phyloP scores from a whole-genome alignment of 345 rosid genomes.

The Hibiscus syriacus region DNA sequence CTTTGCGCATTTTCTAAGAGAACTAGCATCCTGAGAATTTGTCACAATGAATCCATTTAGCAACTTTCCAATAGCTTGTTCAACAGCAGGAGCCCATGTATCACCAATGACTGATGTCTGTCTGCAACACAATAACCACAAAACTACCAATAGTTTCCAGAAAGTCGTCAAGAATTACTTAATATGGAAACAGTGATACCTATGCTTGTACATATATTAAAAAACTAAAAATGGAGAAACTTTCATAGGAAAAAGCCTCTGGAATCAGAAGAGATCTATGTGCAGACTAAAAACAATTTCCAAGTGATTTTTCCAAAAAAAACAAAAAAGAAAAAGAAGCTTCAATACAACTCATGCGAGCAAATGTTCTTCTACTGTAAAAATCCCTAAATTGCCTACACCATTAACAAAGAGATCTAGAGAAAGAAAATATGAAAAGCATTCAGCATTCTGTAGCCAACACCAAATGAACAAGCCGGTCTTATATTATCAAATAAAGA shows the following conservation, averaged over 20 bases:
- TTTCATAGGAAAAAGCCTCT: too few relatives aligned
- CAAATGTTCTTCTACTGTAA: not conserved
- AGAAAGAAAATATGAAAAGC: not conserved
- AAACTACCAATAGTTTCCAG: not conserved
- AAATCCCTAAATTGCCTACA: not conserved
- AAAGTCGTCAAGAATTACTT: not conserved
- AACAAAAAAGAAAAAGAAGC: too few relatives aligned
- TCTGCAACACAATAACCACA: constrained; percentile 32
- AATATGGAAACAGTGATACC: not conserved
- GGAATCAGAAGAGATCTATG: too few relatives aligned
- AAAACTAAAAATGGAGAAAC: too few relatives aligned
- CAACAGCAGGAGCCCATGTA: constrained; percentile 86
- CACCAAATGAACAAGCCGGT: not conserved
- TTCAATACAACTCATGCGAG: not conserved
- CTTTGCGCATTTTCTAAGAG: constrained; percentile 62
- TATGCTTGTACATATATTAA: too few relatives aligned
- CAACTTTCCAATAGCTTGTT: constrained; percentile 74
- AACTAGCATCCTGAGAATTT: constrained; percentile 61
- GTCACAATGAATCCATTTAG: constrained; percentile 94
- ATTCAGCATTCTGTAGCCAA: constrained; percentile 7
- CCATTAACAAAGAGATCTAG: constrained; percentile 1
- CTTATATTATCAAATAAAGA: not conserved
- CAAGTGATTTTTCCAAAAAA: too few relatives aligned
- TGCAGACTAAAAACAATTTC: too few relatives aligned
- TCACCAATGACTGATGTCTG: constrained; percentile 61